Evolutionary conservation across 78 protist genomes (phyloP).

Genomic region (Dictyostelium capitatum): DNA sequence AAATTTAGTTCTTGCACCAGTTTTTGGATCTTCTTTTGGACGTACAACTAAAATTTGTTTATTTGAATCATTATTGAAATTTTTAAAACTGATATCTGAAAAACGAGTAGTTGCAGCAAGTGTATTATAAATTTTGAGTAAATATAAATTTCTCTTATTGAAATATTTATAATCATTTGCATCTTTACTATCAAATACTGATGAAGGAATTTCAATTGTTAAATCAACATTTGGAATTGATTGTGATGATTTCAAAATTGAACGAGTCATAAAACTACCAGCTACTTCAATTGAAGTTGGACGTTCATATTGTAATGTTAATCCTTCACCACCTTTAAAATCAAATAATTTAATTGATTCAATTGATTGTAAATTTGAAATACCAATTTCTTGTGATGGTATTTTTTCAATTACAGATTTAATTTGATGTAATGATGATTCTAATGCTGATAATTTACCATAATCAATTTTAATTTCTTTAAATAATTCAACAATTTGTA

Average conservation of each 20-base stretch:
- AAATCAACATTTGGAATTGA: slow-evolving; percentile 68
- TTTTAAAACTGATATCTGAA: slow-evolving; percentile 3
- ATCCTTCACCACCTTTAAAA: slow-evolving; percentile 9
- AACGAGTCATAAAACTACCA: slow-evolving; percentile 72
- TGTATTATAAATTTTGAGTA: slow-evolving; percentile 25
- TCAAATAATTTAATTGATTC: slow-evolving; percentile 48
- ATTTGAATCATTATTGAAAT: slow-evolving; percentile 64
- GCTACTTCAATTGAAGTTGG: slow-evolving; percentile 41
- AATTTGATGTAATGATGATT: slow-evolving; percentile 57
- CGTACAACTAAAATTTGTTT: slow-evolving; percentile 55
- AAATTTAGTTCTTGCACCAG: slow-evolving; percentile 70
- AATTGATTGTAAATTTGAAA: too few relatives aligned
- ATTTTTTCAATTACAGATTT: slow-evolving; percentile 33
- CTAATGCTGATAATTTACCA: slow-evolving; percentile 55
- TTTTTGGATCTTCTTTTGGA: slow-evolving; percentile 62
- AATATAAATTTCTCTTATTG: slow-evolving; percentile 63
- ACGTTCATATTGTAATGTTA: background rate
- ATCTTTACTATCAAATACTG: slow-evolving; percentile 3
- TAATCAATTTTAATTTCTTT: slow-evolving; percentile 75
- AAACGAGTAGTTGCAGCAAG: slow-evolving; percentile 17
- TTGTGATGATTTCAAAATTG: slow-evolving; percentile 27
- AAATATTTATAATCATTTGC: slow-evolving; percentile 59
- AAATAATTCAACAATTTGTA: slow-evolving; percentile 67
- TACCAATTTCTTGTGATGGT: slow-evolving; percentile 33
- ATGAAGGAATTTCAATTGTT: slow-evolving; percentile 49